Evolutionary conservation across 169 alveolate species (phyloP).

Genomic region (Plasmodium berghei): DNA sequence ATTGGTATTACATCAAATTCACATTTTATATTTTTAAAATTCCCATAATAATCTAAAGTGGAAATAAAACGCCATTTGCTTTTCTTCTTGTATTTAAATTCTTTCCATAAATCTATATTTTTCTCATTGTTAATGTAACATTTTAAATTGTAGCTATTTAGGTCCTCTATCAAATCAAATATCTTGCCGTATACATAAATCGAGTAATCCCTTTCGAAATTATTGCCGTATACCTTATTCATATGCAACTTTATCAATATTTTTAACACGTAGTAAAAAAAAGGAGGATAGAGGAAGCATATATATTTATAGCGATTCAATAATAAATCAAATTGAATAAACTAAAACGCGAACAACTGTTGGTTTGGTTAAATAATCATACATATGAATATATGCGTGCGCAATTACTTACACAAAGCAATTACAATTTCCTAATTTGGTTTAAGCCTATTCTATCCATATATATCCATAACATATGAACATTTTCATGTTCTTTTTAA

Average conservation of each 20-base stretch:
- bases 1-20: slow-evolving; percentile 63
- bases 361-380: too few species aligned
- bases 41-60: slow-evolving; percentile 54
- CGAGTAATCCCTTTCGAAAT: slow-evolving; percentile 19
- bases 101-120: slow-evolving; percentile 53
- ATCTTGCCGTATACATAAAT: slow-evolving; percentile 63
- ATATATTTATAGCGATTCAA: too few species aligned
- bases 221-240: slow-evolving; percentile 2
- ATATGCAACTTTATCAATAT: slow-evolving; percentile 6
- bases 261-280: neutral
- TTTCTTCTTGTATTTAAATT: slow-evolving; percentile 54
- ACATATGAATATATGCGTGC: too few species aligned
- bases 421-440: too few species aligned
- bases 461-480: too few species aligned
- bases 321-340: too few species aligned
- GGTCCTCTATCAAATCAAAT: slow-evolving; percentile 38
- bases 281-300: neutral
- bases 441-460: too few species aligned
- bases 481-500: too few species aligned
- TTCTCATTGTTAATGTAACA: slow-evolving; percentile 70
- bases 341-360: too few species aligned
- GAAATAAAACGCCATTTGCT: slow-evolving; percentile 24
- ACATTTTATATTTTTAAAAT: slow-evolving; percentile 30
- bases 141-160: slow-evolving; percentile 45
- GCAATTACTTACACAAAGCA: too few species aligned